Percentiles rank a stretch among this genome's conserved stretches.
Evolutionary conservation across 257 asterid genomes (phyloP).

Genomic region (Salvia rosmarinus): DNA sequence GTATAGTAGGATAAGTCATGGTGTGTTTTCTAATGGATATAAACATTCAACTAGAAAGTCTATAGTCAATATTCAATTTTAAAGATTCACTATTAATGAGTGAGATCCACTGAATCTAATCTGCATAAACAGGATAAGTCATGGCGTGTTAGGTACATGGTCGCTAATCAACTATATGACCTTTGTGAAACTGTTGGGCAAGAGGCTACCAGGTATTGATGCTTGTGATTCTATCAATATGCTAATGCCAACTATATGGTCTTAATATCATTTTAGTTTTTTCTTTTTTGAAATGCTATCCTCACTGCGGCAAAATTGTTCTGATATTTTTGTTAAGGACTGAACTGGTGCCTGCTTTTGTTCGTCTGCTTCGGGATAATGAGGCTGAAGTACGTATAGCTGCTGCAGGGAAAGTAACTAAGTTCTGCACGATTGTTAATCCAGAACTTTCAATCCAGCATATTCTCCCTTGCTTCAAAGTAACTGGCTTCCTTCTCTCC

Average conservation of each 20-base stretch:
- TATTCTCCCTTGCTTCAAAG: conserved; percentile 79
- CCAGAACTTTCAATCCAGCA: conserved; percentile 66
- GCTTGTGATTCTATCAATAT: background rate
- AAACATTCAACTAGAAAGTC: background rate
- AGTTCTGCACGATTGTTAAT: conserved; percentile 60
- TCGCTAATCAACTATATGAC: conserved; percentile 67
- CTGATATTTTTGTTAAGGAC: conserved; percentile 41
- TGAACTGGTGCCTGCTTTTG: conserved; percentile 76
- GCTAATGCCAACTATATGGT: background rate
- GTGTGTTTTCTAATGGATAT: background rate
- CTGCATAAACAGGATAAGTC: conserved; percentile 60
- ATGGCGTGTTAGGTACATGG: conserved; percentile 82
- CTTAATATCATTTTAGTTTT: background rate
- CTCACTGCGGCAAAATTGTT: background rate
- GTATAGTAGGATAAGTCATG: background rate
- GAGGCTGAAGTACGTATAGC: conserved; percentile 83
- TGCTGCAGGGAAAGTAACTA: conserved; percentile 75
- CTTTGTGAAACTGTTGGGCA: conserved; percentile 78
- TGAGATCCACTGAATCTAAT: conserved; percentile 10
- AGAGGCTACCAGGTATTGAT: conserved; percentile 61
- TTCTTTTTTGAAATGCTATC: background rate
- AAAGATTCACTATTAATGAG: background rate
- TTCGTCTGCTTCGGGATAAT: conserved; percentile 72
- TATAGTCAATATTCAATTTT: background rate
- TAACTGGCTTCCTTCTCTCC: conserved; percentile 25